phyloP scores from a whole-genome alignment of 2,329 filamentous ascomycete species.

The Chaetomiaceae sp. region DNA sequence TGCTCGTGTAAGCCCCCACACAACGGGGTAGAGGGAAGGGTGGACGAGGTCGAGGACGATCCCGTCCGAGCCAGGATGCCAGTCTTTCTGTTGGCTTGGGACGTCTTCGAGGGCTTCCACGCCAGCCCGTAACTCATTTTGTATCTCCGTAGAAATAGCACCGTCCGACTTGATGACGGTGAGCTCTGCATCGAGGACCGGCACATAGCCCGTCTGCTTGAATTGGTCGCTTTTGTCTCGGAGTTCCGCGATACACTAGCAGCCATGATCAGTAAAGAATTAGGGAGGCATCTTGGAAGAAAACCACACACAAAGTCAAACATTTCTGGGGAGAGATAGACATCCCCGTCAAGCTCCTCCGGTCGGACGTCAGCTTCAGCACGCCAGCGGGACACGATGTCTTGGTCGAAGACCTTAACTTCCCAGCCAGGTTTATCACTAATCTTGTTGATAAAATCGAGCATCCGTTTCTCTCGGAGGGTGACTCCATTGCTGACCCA shows the following conservation, averaged over 20 bases:
- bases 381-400: conserved; percentile 29
- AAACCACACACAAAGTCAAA: conserved; percentile 13
- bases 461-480: conserved; percentile 3
- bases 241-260: conserved; percentile 10
- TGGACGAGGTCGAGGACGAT: conserved; percentile 60
- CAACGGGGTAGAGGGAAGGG: conserved; percentile 58
- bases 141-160: conserved; percentile 36
- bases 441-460: conserved; percentile 16
- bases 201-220: conserved; percentile 5
- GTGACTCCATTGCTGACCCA: conserved; percentile 4
- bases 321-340: conserved; percentile 12
- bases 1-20: conserved; percentile 47
- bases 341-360: not conserved
- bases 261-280: not conserved
- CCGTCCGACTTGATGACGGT: conserved; percentile 49
- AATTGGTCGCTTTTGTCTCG: conserved; percentile 6
- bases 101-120: conserved; percentile 48
- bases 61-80: conserved; percentile 54
- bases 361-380: conserved; percentile 25
- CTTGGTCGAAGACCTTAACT: conserved; percentile 30
- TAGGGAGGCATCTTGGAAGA: not conserved
- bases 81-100: conserved; percentile 50
- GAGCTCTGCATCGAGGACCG: conserved; percentile 10
- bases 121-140: conserved; percentile 39
- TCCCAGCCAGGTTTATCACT: conserved; percentile 30